Percentiles rank a stretch among this genome's conserved stretches.
phyloP scores from a whole-genome alignment of 228 moss, liverwort and hornwort genomes.

The Sphagnum magellanicum region DNA sequence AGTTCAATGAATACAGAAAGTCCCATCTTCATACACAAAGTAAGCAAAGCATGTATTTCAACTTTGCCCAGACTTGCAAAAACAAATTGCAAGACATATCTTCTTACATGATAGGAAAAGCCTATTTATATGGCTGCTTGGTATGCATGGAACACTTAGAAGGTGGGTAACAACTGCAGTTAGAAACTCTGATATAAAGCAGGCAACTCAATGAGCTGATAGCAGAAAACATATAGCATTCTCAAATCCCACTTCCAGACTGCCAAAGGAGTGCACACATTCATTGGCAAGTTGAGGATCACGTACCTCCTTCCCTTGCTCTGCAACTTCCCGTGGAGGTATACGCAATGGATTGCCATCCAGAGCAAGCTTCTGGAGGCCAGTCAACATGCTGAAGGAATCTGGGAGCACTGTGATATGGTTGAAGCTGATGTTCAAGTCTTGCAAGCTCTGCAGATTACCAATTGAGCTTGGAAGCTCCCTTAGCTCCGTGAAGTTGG shows the following conservation, averaged over 20 bases:
- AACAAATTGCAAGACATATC: not conserved
- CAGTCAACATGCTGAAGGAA: slow-evolving; percentile 72
- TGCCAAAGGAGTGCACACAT: too few species aligned
- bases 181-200: too few species aligned
- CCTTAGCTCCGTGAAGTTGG: slow-evolving; percentile 67
- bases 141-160: too few species aligned
- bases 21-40: not conserved
- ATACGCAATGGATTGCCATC: slow-evolving; percentile 49
- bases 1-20: not conserved
- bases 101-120: not conserved
- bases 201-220: too few species aligned
- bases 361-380: slow-evolving; percentile 63
- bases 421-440: slow-evolving; percentile 63
- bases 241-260: too few species aligned
- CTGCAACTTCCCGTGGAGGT: slow-evolving; percentile 57
- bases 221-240: too few species aligned
- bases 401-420: slow-evolving; percentile 52
- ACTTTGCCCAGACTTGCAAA: not conserved
- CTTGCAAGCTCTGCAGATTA: slow-evolving; percentile 65
- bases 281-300: too few species aligned
- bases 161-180: too few species aligned
- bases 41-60: not conserved
- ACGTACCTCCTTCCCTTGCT: slow-evolving; percentile 55
- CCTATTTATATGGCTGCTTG: not conserved
- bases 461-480: slow-evolving; percentile 66